Percentiles rank a stretch among this genome's conserved stretches.
Evolutionary conservation across 805 yeast genomes (phyloP).

Genomic region (Metschnikowia aberdeeniae): DNA sequence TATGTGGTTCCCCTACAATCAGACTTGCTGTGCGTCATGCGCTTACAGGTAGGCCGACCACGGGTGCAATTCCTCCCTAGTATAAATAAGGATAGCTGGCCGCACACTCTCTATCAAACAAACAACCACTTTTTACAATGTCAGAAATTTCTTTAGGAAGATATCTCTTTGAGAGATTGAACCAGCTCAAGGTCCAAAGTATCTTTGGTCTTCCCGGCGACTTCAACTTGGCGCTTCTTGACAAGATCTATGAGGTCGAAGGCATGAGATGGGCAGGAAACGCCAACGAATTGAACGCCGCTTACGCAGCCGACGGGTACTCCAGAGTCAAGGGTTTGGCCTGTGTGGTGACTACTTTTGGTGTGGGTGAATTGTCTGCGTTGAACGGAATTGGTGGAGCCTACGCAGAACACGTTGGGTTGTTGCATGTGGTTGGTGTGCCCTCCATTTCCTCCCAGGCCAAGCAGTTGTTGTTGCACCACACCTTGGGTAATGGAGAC

Average conservation of each 20-base stretch:
- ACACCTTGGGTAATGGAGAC: conserved; percentile 81
- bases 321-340: conserved; percentile 75
- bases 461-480: conserved; percentile 70
- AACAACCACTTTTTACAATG: conserved; percentile 18
- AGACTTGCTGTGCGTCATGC: conserved; percentile 10
- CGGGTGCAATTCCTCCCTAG: background rate
- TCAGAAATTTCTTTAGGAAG: conserved; percentile 63
- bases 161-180: conserved; percentile 73
- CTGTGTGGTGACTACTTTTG: conserved; percentile 78
- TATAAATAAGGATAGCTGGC: background rate
- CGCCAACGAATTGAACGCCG: conserved; percentile 86
- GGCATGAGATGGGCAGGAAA: conserved; percentile 88
- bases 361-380: conserved; percentile 86
- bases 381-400: conserved; percentile 85
- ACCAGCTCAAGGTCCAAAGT: conserved; percentile 66
- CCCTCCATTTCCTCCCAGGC: conserved; percentile 75
- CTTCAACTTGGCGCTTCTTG: conserved; percentile 68
- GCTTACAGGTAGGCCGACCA: conserved; percentile 3
- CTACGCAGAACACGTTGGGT: conserved; percentile 85
- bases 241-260: conserved; percentile 68
- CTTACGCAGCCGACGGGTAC: conserved; percentile 87
- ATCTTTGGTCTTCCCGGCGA: conserved; percentile 82
- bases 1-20: background rate
- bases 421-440: conserved; percentile 81
- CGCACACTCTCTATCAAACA: background rate